Evolutionary conservation across 2,329 filamentous ascomycete species (phyloP), one percentile per base, ranked within the genome.

Genomic region (Trichothecium sympodiale): DNA sequence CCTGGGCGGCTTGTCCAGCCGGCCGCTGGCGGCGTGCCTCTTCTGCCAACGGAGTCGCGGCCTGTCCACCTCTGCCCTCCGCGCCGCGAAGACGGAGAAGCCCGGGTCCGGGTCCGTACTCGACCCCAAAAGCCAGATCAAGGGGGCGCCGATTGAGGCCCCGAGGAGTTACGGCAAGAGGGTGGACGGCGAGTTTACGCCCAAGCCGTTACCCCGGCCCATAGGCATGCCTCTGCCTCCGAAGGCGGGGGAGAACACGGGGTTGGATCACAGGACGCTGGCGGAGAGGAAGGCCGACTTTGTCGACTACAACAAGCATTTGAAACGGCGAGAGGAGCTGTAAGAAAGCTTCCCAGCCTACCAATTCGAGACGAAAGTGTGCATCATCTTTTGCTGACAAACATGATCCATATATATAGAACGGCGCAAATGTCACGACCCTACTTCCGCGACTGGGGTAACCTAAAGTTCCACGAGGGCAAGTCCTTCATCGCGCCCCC

Each of bases 371-470:
- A n/a, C n/a, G n/a, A n/a, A n/a, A n/a, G n/a, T n/a, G n/a, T n/a
- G n/a, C n/a, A n/a, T n/a, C n/a, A n/a, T n/a, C 9, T 6, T 10
- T 4, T 3, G 20, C 20, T 26, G 33, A 35, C 15, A 32, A 20
- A 15, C 14, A 35, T 29, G 27, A 29, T 17, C n/a, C 4, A 17
- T 16, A 9, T 29, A 16, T 18, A 8, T 17, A 85, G 80, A 36
- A 83, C 83, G 31, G 71, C 74, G 46, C 77, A 86, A 55, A 80
- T 93, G 52, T 67, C 80, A 15, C 83, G 84, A 39, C 88, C 89
- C 3, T 98, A 98, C 61, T 98, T 94, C 64, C 83, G 87, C 56
- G 89, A 98, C 68, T 95, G 87, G 83, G 76, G 75, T 40, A 91
- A 93, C 60, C 74, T 95, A 58, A 69, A 70, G 35, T 72, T 80